Base-by-base conservation (phyloP, 2,329 filamentous ascomycete genomes). In the Fusarium poae region DNA sequence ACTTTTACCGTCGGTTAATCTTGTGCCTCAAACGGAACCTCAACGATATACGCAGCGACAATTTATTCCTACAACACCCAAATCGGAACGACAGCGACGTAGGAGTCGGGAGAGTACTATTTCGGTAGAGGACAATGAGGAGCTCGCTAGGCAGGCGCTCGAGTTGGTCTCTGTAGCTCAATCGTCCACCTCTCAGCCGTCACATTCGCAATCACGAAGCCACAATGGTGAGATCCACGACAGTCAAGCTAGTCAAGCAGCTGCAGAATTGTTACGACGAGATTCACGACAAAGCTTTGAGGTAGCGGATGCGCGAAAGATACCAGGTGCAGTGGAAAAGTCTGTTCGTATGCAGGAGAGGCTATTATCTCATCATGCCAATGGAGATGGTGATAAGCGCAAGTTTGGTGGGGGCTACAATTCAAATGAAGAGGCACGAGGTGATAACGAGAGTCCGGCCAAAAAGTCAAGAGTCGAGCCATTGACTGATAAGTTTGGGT, bases 91-190 rank as follows among this genome's bases (percentile, higher is more conserved):
- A 35, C 82, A 82, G 49, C 84, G 87, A 37, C 87, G 88, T 53
- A 89, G 89, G 78, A 94, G 93, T 77, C 89, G 92, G 62, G 93
- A 97, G 77, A 95, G 92, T 80, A 97, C 93, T 3, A 94, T 96
- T 49, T 96, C 93, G 2, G 90, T 88, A 21, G 85, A 85, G 43
- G 86, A 89, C 60, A 86, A 85, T 51, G 87, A 85, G 71, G 86
- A 88, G 72, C 79, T 88, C 25, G 85, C 84, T 1, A 82, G 86
- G 6, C 84, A 86, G 61, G 85, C 85, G 1, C 72, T 88, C 16
- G 81, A 85, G 65, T 84, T 83, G 0, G 84, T 87, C 13, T 86
- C 84, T 52, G 89, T 80, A 18, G 79, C 79, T 15, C 80, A 79
- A 7, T 77, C 77, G 0, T 72, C 73, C 13, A 65, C 69, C 5